Evolutionary conservation across 2,329 filamentous ascomycete species (phyloP).

Genomic region (Cytospora mali): DNA sequence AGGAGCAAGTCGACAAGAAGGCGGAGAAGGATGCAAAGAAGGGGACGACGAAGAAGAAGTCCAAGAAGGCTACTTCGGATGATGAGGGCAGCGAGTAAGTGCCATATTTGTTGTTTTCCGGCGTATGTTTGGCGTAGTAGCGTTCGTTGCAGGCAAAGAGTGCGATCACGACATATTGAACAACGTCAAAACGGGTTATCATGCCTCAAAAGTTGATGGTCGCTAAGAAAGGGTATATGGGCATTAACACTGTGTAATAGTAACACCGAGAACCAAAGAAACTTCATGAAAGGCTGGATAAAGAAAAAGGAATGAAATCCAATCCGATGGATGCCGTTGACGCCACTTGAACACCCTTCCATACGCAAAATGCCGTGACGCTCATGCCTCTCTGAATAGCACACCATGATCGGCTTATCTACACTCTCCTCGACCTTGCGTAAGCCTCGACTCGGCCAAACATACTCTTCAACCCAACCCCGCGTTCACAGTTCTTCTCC

Average conservation of each 20-base stretch:
- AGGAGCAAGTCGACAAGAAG: conserved; percentile 79
- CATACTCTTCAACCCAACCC: conserved; percentile 70
- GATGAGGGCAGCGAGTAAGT: conserved; percentile 39
- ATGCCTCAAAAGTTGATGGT: background rate
- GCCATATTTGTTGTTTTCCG: background rate
- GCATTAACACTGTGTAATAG: conserved; percentile 23
- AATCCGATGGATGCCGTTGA: conserved; percentile 20
- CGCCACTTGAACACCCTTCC: conserved; percentile 12
- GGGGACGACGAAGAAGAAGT: conserved; percentile 43
- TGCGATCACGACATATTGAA: background rate
- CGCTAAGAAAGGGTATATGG: conserved; percentile 32
- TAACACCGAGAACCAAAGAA: conserved; percentile 25
- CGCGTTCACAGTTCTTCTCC: conserved; percentile 78
- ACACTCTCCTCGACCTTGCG: conserved; percentile 41
- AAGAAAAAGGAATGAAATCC: conserved; percentile 23
- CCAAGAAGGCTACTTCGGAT: conserved; percentile 38
- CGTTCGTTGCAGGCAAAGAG: conserved; percentile 7
- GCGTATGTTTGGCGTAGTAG: conserved; percentile 25
- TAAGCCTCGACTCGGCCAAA: conserved; percentile 65
- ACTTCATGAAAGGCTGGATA: conserved; percentile 28
- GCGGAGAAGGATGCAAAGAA: conserved; percentile 59
- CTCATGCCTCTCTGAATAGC: background rate
- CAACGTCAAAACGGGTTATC: background rate
- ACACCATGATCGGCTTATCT: background rate
- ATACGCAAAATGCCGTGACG: conserved; percentile 6